Percentiles rank a stretch among this genome's conserved stretches.
phyloP scores from a whole-genome alignment of 176 grass and related monocot species.

The Rhynchospora pubera region DNA sequence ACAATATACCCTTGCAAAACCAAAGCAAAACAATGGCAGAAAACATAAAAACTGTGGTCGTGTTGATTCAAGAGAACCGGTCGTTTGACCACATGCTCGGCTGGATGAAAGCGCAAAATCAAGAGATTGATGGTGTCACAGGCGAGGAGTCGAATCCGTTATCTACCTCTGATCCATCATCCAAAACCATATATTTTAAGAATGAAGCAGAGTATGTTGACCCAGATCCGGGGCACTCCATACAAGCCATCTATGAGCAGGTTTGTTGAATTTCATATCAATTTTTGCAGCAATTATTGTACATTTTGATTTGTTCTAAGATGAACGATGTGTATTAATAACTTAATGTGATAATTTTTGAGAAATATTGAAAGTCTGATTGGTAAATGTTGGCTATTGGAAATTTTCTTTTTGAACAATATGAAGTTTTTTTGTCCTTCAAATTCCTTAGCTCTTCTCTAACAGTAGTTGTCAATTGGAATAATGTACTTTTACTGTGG shows the following conservation, averaged over 20 bases:
- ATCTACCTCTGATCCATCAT: constrained; percentile 28
- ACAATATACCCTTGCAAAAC: too few relatives aligned
- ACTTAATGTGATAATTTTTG: neutral
- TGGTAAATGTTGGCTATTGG: neutral
- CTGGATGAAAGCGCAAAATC: constrained; percentile 58
- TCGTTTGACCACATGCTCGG: constrained; percentile 82
- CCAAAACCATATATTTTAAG: constrained; percentile 32
- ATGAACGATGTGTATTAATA: neutral
- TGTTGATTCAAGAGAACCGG: constrained; percentile 64
- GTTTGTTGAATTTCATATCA: constrained; percentile 6
- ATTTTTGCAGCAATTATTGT: too few relatives aligned
- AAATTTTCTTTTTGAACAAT: neutral
- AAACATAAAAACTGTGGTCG: constrained; percentile 68
- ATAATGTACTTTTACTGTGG: too few relatives aligned
- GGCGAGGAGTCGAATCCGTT: constrained; percentile 39
- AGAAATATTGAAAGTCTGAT: neutral
- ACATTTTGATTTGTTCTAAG: too few relatives aligned
- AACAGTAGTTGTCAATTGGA: neutral
- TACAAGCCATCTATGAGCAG: constrained; percentile 87
- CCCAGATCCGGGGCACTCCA: constrained; percentile 81
- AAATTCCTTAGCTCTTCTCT: neutral
- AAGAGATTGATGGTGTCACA: constrained; percentile 48
- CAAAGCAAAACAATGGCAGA: neutral
- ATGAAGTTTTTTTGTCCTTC: neutral
- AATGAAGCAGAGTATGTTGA: constrained; percentile 58